Conservation (phyloP, 352 stramenopile species). For the Saprolegnia parasitica region DNA sequence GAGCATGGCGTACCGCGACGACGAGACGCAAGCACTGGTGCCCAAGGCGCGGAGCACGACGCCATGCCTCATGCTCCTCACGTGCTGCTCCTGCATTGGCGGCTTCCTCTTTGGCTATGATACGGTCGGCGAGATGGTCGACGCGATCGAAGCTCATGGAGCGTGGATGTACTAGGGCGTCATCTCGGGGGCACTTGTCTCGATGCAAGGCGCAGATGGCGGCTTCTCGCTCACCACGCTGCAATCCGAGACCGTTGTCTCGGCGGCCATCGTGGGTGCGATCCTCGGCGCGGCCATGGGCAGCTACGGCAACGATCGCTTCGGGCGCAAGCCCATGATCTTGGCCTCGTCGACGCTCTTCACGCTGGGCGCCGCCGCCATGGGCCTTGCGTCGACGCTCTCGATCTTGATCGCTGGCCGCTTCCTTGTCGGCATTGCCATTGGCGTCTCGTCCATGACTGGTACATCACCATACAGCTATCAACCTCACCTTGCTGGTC, state of each 20-base stretch:
- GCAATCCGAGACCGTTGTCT: constrained; percentile 23
- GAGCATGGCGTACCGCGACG: neutral
- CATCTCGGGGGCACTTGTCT: constrained; percentile 26
- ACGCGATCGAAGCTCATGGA: neutral
- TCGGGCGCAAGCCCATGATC: constrained; percentile 26
- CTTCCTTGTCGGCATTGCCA: constrained; percentile 24
- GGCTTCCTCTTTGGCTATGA: constrained; percentile 30
- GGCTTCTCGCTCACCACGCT: constrained; percentile 8
- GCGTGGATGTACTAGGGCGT: constrained; percentile 14
- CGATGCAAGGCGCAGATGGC: neutral
- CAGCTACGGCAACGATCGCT: constrained; percentile 7
- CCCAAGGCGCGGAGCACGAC: neutral
- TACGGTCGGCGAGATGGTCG: constrained; percentile 9
- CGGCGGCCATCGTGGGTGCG: constrained; percentile 23
- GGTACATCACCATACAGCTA: neutral
- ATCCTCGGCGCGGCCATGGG: constrained; percentile 21
- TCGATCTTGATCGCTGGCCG: constrained; percentile 5
- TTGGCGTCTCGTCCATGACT: constrained; percentile 30
- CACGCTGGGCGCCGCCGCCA: constrained; percentile 10
- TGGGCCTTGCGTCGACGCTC: constrained; percentile 12
- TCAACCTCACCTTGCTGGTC: neutral
- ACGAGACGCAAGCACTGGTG: neutral
- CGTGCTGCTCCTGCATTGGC: constrained; percentile 22
- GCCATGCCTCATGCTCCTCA: constrained; percentile 20
- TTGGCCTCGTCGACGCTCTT: constrained; percentile 21